A percentile compares a stretch with the other conserved stretches of the same genome.
Evolutionary conservation across 2,329 filamentous ascomycete species (phyloP).

Genomic region (Scedosporium dehoogii): DNA sequence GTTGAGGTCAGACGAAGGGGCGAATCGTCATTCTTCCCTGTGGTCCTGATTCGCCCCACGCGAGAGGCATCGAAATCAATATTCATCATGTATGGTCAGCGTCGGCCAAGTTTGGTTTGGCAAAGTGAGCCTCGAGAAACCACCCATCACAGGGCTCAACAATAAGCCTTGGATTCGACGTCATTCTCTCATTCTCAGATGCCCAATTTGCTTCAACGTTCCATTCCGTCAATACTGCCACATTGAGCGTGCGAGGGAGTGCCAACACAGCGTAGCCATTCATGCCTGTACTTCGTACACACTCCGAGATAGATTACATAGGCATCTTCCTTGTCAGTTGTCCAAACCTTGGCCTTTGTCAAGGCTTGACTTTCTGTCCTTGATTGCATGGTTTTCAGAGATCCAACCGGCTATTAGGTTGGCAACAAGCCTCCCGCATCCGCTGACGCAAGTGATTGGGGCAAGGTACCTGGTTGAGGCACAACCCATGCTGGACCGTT

Average conservation of each 20-base stretch:
- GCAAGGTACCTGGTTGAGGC: not conserved
- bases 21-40: too few species aligned
- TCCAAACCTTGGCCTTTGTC: not conserved
- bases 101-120: not conserved
- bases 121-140: not conserved
- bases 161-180: not conserved
- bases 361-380: not conserved
- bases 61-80: too few species aligned
- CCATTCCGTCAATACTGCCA: not conserved
- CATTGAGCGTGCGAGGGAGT: too few species aligned
- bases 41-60: too few species aligned
- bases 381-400: not conserved
- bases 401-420: not conserved
- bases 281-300: too few species aligned
- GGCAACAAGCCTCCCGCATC: not conserved
- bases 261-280: too few species aligned
- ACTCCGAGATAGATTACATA: too few species aligned
- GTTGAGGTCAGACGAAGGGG: too few species aligned
- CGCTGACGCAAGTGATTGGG: not conserved
- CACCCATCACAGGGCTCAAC: not conserved
- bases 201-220: not conserved
- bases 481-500: not conserved
- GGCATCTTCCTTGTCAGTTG: too few species aligned
- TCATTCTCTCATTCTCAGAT: not conserved
- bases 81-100: not conserved